Evolutionary conservation across 371 early-diverging fungal species (phyloP).

Genomic region (Mucor mucedo): DNA sequence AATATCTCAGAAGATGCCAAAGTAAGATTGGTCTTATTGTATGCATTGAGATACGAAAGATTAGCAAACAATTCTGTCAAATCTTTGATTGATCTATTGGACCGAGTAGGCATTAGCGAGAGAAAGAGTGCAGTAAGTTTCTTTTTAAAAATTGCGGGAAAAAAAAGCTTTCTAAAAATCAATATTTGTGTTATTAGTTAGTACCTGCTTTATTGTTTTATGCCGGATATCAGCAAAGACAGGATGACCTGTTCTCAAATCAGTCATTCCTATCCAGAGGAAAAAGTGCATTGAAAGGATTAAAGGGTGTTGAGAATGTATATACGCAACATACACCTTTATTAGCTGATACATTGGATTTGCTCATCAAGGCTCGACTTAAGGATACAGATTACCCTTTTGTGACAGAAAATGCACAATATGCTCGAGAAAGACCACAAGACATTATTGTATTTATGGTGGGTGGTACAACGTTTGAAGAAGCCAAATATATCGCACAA

Average conservation of each 20-base stretch:
- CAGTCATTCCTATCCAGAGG: constrained; percentile 83
- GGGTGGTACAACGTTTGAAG: constrained; percentile 94
- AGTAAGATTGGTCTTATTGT: constrained; percentile 80
- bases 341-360: constrained; percentile 76
- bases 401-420: constrained; percentile 53
- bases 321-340: constrained; percentile 96
- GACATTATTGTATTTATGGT: constrained; percentile 93
- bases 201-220: constrained; percentile 78
- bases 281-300: constrained; percentile 82
- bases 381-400: constrained; percentile 82
- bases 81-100: constrained; percentile 71
- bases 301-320: constrained; percentile 97
- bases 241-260: constrained; percentile 88
- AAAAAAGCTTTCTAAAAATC: too few relatives aligned
- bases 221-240: constrained; percentile 82
- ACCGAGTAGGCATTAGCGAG: constrained; percentile 71
- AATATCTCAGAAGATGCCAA: constrained; percentile 78
- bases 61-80: constrained; percentile 70
- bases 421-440: constrained; percentile 79
- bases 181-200: constrained; percentile 36
- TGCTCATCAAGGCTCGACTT: constrained; percentile 80
- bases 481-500: constrained; percentile 82
- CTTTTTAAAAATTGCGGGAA: too few relatives aligned
- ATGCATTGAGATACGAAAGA: constrained; percentile 91
- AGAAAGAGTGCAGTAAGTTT: constrained; percentile 69